Base-by-base conservation (phyloP, 139 green algal species). In the Micractinium conductrix region DNA sequence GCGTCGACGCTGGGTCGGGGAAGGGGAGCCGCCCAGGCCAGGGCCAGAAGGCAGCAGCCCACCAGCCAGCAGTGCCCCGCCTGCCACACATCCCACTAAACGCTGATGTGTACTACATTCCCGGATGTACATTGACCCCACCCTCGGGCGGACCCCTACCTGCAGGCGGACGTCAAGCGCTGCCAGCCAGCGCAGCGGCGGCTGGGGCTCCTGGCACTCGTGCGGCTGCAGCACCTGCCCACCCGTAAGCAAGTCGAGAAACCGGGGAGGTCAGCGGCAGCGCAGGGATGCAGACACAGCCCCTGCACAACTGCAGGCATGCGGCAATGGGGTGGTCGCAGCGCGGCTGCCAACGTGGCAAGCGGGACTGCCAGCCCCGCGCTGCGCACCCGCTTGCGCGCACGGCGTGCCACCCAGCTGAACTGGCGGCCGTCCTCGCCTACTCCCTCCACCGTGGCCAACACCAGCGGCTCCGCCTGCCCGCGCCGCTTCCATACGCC, bases 171-270 rank as follows among this genome's bases (percentile, higher is more conserved):
- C 38, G 45, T 24, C 35, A 4, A 79, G 73, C 22, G 40, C 55
- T 17, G 16, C 33, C 14, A 42, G n/a, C 73, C 73, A 79, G 73
- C 16, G 21, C 21, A 79, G 24, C 4, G 73, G 45, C n/a, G 73
- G 73, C 45, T n/a, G 73, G n/a, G 73, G 73, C 22, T 9, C n/a
- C 19, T 33, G 17, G n/a, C 35, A 43, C n/a, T 79, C 17, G n/a
- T 79, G 37, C 4, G 73, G 73, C 45, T 79, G 73, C 73, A 65
- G 8, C 68, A 74, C 62, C 62, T 62, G 53, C 53, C 24, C 10
- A 21, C 10, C 2, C 1, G 14, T 12, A 44, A 9, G 35, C 35
- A 72, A n/a, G 4, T 33, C 28, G 9, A 30, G 8, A 44, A 28
- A 10, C 28, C 10, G 14, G 37, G 28, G 30, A 21, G 10, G 35